Evolutionary conservation across 164 flowering plant species (phyloP), one percentile per base, ranked within the genome.

Genomic region (Vitis rupestris): DNA sequence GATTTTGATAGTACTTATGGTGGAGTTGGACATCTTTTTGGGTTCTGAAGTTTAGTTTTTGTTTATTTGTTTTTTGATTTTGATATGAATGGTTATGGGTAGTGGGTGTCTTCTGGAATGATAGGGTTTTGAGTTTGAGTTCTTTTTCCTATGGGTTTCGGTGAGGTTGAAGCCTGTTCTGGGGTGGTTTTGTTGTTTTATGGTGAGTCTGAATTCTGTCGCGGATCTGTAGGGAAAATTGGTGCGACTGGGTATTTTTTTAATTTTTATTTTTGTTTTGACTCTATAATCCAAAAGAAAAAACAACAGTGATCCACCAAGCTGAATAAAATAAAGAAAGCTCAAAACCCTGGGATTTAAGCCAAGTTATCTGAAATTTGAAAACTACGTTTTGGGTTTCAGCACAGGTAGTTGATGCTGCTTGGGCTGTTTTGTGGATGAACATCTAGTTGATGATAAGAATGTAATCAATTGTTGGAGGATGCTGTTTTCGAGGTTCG

Each of bases 351-450:
- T 12, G 14, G 51, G 4, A 16, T 16, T 57, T 47, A 10, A 57
- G 2, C 6, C 52, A n/a, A 15, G 11, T 55, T 54, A 66, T 53
- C 60, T 66, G 60, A 66, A 66, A 66, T 55, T 53, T 66, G 44
- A 9, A 5, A 9, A 44, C 61, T 67, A 15, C 58, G 59, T 8
- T 67, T 27, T 56, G 60, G 29, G 12, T 59, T 59, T 15, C 61
- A 59, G 70, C 27, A 11, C 9, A 50, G 71, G 64, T 68, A 56
- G 51, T 50, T 29, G 65, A 31, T 19, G 62, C 19, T 31, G 27
- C 56, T 17, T 7, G 8, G 47, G 8, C 23, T n/a, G 59, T 55
- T 59, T 68, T 58, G 4, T 6, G 13, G 47, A 30, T 27, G 37
- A 16, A 59, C 31, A 4, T 59, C 4, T 13, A 8, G 30, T 13